A percentile compares a stretch with the other conserved stretches of the same genome.
Conservation (phyloP, 345 rosid genomes). For the Eucalyptus pauciflora region DNA sequence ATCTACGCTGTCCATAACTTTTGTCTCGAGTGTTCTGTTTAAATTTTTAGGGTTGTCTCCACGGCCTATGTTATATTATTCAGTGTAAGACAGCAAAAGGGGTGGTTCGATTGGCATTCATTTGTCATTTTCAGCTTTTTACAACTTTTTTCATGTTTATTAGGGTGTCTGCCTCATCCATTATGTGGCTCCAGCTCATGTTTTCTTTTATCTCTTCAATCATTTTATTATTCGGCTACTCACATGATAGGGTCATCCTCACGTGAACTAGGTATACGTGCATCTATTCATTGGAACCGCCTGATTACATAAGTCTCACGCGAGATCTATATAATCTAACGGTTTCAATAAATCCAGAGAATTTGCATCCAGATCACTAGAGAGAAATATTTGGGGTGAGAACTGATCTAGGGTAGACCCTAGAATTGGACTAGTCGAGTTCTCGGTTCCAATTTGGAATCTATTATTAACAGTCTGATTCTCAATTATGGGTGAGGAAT, state of each 20-base stretch:
- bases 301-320: fast-evolving
- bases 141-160: background rate
- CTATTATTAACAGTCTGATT: fast-evolving
- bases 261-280: background rate
- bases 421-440: fast-evolving
- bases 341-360: background rate
- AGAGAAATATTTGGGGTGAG: background rate
- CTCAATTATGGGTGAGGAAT: fast-evolving
- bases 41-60: background rate
- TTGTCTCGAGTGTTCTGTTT: background rate
- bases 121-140: background rate
- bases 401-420: background rate
- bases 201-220: background rate
- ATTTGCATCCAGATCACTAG: background rate
- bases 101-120: background rate
- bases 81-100: background rate
- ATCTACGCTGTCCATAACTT: background rate
- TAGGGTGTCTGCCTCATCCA: background rate
- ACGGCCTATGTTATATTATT: background rate
- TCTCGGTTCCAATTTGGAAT: fast-evolving
- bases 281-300: background rate
- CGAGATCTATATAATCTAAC: background rate
- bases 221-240: background rate
- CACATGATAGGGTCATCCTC: background rate
- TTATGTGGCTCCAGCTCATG: background rate